Base-by-base conservation (phyloP, 2,329 filamentous ascomycete genomes). In the Trichothecium sympodiale region DNA sequence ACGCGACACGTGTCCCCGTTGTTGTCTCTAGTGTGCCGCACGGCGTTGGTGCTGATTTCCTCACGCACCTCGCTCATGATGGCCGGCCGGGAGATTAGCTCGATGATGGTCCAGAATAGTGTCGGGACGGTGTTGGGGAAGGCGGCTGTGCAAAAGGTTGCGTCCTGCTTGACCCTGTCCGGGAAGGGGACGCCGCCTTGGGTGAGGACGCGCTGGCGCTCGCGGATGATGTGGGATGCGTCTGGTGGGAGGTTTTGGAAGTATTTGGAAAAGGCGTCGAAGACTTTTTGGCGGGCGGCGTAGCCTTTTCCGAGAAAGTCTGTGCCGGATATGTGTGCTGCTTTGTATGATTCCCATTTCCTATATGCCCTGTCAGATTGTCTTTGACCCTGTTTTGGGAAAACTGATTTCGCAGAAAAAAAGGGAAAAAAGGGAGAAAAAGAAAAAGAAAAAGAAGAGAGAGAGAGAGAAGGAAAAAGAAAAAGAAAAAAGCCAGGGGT, bases 101-200 rank as follows among this genome's bases (percentile, higher is more conserved):
- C 56, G 40, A 53, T 59, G 0, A 69, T 26, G 2, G 59, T 38
- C 65, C 67, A 70, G 48, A 67, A 70, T 1, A 49, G 45, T 1
- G 61, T 54, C 0, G 61, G 60, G 4, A 56, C 48, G 0, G 62
- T 61, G 42, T 70, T 70, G 29, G 54, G 51, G 1, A 64, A 46
- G 16, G 61, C 40, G 0, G 49, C 64, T 6, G 65, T 37, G 8
- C 34, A 28, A 34, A 45, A 37, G 3, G 20, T 31, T 6, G 34
- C 32, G 18, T 38, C 38, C 17, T 38, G 38, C 28, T 38, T 38
- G 31, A 25, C 33, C n/a, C 12, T 29, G 29, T 41, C 39, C 12
- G 6, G 17, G 30, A 18, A 18, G 31, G 9, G 9, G 4, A 41
- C 28, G 16, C 33, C 36, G 8, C 23, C 29, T 4, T 38, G 26